Conservation (phyloP, 2,329 filamentous ascomycete genomes). For the Magnaporthiopsis rhizophila region DNA sequence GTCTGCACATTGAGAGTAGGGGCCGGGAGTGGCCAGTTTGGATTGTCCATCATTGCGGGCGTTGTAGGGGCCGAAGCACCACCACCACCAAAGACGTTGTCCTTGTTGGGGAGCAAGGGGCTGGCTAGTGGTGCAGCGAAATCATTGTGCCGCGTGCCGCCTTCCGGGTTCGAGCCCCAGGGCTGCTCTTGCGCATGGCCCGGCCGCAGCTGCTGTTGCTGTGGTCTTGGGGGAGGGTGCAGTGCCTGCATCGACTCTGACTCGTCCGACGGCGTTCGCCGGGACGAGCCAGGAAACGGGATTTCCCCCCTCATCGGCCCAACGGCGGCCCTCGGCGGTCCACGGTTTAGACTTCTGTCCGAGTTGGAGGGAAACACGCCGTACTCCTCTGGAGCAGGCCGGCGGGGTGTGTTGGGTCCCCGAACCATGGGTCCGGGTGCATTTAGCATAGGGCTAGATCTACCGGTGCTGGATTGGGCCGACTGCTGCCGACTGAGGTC, state of each 20-base stretch:
- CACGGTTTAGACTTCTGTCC: neutral
- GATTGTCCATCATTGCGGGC: slow-evolving; percentile 3
- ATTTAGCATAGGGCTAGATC: neutral
- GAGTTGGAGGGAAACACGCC: slow-evolving; percentile 6
- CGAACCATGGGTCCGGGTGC: neutral
- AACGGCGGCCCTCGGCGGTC: slow-evolving; percentile 1
- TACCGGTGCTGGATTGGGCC: neutral
- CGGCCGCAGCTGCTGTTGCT: slow-evolving; percentile 2
- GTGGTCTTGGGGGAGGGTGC: neutral
- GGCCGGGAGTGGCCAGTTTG: slow-evolving; percentile 15
- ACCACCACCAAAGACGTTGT: neutral
- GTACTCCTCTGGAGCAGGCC: slow-evolving; percentile 3
- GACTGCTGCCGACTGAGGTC: neutral
- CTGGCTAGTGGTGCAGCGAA: slow-evolving; percentile 3
- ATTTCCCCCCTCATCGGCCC: neutral
- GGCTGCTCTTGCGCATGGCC: neutral
- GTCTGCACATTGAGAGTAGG: slow-evolving; percentile 3
- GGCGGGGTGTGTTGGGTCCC: neutral
- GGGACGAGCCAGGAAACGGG: neutral
- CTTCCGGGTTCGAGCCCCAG: slow-evolving; percentile 1
- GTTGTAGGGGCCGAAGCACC: slow-evolving; percentile 9
- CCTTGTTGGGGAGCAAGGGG: slow-evolving; percentile 1
- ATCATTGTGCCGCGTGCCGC: neutral
- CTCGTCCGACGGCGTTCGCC: neutral
- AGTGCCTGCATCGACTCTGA: neutral